phyloP scores from a whole-genome alignment of 371 early-diverging fungal genomes.

The Mortierella sp. region DNA sequence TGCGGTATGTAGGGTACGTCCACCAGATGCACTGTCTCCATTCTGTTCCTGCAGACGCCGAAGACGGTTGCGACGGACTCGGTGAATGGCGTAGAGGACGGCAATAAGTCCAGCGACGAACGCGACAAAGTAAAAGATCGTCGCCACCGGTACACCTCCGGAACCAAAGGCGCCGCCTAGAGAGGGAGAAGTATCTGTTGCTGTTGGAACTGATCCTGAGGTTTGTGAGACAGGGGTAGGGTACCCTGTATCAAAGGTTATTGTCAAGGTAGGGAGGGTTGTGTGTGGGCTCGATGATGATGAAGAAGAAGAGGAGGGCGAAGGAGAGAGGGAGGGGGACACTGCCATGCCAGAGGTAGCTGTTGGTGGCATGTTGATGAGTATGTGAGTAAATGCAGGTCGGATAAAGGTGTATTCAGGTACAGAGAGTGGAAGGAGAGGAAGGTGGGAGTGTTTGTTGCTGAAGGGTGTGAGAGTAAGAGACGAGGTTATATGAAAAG shows the following conservation, averaged over 20 bases:
- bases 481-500: too few species aligned
- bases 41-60: conserved; percentile 26
- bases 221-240: not conserved
- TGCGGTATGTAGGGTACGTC: not conserved
- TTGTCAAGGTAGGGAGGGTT: not conserved
- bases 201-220: not conserved
- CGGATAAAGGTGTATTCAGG: not conserved
- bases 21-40: conserved; percentile 1
- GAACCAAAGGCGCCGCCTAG: not conserved
- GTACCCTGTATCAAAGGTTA: not conserved
- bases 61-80: conserved; percentile 32
- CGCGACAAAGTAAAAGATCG: conserved; percentile 36
- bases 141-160: conserved; percentile 7
- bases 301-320: not conserved
- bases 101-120: conserved; percentile 19
- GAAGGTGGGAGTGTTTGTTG: not conserved
- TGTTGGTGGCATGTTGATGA: conserved; percentile 2
- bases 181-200: not conserved
- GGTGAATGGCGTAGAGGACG: conserved; percentile 29
- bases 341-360: not conserved
- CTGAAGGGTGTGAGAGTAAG: not conserved
- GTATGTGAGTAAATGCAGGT: not conserved
- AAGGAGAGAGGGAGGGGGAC: not conserved
- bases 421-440: not conserved
- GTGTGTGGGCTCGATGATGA: not conserved